These are phyloP conservation scores for Strigomonas galati DNA, from an alignment of 208 protist genomes.

Conservation along the genomic window DNA sequence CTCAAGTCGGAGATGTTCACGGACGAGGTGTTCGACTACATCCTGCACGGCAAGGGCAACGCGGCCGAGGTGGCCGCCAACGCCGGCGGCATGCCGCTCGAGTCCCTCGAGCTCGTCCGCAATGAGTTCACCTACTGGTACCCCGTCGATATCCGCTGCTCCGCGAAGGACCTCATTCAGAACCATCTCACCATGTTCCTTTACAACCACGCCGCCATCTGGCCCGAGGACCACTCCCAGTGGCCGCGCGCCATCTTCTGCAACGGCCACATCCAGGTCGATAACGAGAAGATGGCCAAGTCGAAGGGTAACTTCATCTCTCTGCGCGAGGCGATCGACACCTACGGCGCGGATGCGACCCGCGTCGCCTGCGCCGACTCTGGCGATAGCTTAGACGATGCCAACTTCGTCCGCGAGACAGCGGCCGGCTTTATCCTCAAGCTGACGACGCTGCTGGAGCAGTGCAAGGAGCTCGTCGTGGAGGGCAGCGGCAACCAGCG, in stretches of 20 bases:
- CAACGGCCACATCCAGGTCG: slow-evolving; percentile 99
- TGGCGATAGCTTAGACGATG: slow-evolving; percentile 98
- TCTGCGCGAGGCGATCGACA: slow-evolving; percentile 78
- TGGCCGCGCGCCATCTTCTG: slow-evolving; percentile 95
- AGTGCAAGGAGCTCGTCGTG: slow-evolving; percentile 79
- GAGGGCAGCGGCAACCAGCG: slow-evolving; percentile 24
- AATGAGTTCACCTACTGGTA: slow-evolving; percentile 99
- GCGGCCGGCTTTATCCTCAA: slow-evolving; percentile 96
- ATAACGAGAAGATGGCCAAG: slow-evolving; percentile 99
- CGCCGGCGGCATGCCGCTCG: slow-evolving; percentile 49
- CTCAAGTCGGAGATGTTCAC: slow-evolving; percentile 95
- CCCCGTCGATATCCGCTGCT: slow-evolving; percentile 98
- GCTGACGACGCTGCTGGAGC: slow-evolving; percentile 95
- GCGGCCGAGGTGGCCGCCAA: slow-evolving; percentile 53
- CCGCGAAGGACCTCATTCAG: slow-evolving; percentile 99
- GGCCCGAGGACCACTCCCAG: slow-evolving; percentile 59
- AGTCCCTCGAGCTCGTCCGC: slow-evolving; percentile 85
- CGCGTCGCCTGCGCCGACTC: slow-evolving; percentile 98
- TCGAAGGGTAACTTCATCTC: slow-evolving; percentile 99
- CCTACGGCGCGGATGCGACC: slow-evolving; percentile 91
- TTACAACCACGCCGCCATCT: slow-evolving; percentile 99
- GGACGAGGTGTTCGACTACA: slow-evolving; percentile 93
- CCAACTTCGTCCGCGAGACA: slow-evolving; percentile 96
- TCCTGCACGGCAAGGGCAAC: slow-evolving; percentile 84
- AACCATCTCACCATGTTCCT: slow-evolving; percentile 99